Evolutionary conservation across 2,329 filamentous ascomycete genomes (phyloP), one percentile per base, ranked within the genome.

Genomic region (Xylaria sp.): DNA sequence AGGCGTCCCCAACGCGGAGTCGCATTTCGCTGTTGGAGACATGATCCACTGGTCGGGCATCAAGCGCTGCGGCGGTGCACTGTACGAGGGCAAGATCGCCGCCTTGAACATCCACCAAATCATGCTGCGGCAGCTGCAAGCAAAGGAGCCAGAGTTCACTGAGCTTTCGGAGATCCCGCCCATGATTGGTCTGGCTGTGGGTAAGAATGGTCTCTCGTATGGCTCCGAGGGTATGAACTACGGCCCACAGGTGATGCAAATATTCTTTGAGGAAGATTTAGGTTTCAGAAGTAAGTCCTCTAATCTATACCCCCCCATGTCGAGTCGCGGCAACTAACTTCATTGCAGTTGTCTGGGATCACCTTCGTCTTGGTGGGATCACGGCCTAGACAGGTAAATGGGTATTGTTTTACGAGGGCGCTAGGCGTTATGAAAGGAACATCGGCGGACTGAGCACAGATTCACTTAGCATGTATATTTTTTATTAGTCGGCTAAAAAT

Each of bases 11-110:
- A 90, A 93, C 70, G 79, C 86, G 13, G 80, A 82, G 0, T 79
- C 80, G 32, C 92, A 94, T 77, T 91, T 90, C 74, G 91, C 89
- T 13, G 83, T 88, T 28, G 92, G 92, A 18, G 92, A 95, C 76
- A 81, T 92, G 18, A 86, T 86, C 36, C 81, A 83, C 56, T 94
- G 92, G 92, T 86, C 90, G 0, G 92, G 91, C 50, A 93, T 95
- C 81, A 94, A 93, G 82, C 90, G 92, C 52, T 93, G 90, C 73
- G 92, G 92, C 28, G 87, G 84, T 18, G 92, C 92, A 39, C 92
- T 94, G 86, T 87, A 91, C 75, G 89, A 90, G 83, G 92, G 91
- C 43, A 87, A 89, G 74, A 83, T 86, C 68, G 86, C 87, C 3
- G 91, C 88, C 7, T 79, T 85, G 61, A 94, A 94, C 76, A 85